Base-by-base conservation (phyloP, 2,329 filamentous ascomycete species). In the Botrytis medusae region DNA sequence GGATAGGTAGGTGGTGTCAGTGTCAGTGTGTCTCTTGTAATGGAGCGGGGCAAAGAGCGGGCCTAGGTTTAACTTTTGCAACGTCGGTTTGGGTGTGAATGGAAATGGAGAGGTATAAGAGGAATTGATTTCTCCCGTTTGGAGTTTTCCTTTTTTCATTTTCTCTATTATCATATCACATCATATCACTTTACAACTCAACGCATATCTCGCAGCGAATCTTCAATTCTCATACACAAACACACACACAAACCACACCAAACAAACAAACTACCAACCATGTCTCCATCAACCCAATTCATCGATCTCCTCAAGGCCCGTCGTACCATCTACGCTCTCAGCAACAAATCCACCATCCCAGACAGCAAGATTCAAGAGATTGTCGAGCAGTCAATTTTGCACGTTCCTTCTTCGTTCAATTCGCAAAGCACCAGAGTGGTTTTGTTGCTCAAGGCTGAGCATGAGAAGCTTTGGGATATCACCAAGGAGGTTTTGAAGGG, bases 401-500 rank as follows among this genome's bases (percentile, higher is more conserved):
- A 94, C 82, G 87, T 91, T 2, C 95, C 95, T 60, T 92, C 89
- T 70, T 90, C 91, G 76, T 98, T 97, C 91, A 97, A 98, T 89
- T 92, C 90, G 60, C 95, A 97, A 86, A 90, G 90, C 77, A 92
- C 93, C 77, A 91, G 95, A 74, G 84, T 92, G 74, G 88, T 97
- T 65, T 88, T 97, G 69, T 89, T 98, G 72, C 87, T 96, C 80
- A 91, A 92, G 79, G 88, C 88, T 75, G 92, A 97, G 83, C 95
- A 98, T 85, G 90, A 94, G 79, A 92, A 92, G 85, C 89, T 97
- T 78, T 98, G 95, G 95, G 91, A 93, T 81, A 86, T 94, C 74
- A 87, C 90, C 72, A 83, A 85, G 74, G 89, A 91, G 42, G 84
- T 87, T 71, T 86, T 95, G 74, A 90, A 91, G 84, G 85, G 85